Percentiles rank a stretch among this genome's conserved stretches.
These are phyloP conservation scores for Galeopsis tetrahit DNA, from an alignment of 257 asterid genomes.

Conservation along the genomic window DNA sequence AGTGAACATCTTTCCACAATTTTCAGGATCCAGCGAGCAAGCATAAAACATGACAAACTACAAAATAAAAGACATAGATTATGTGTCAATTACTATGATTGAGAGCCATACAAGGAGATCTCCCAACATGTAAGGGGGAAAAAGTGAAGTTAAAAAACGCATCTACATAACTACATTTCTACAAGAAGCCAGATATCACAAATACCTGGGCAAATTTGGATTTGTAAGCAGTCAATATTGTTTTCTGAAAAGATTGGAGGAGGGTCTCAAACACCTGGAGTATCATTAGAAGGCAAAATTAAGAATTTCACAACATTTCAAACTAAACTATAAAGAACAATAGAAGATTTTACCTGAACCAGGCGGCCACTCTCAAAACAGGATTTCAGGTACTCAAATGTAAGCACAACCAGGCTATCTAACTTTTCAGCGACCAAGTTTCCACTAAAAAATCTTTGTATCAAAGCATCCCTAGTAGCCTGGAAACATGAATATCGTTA, in stretches of 20 bases:
- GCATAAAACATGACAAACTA: slow-evolving; percentile 95
- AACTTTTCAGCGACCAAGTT: slow-evolving; percentile 63
- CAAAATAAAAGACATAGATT: slow-evolving; percentile 31
- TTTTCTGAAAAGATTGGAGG: slow-evolving; percentile 79
- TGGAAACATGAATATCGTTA: slow-evolving; percentile 41
- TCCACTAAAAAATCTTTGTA: slow-evolving; percentile 60
- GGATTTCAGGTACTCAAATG: slow-evolving; percentile 70
- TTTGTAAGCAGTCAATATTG: slow-evolving; percentile 83
- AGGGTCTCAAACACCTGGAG: slow-evolving; percentile 80
- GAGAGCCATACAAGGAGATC: slow-evolving; percentile 27
- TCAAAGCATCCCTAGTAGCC: slow-evolving; percentile 61
- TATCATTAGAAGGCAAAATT: slow-evolving; percentile 33
- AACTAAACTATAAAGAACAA: slow-evolving; percentile 19
- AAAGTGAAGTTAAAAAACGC: not conserved
- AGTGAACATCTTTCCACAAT: slow-evolving; percentile 71
- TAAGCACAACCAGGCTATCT: slow-evolving; percentile 83
- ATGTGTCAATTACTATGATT: slow-evolving; percentile 6
- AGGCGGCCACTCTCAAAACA: slow-evolving; percentile 66
- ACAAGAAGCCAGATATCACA: slow-evolving; percentile 13
- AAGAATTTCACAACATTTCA: not conserved
- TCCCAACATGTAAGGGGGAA: not conserved
- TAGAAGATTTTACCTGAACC: slow-evolving; percentile 49
- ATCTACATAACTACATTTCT: not conserved
- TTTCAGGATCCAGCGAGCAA: slow-evolving; percentile 92
- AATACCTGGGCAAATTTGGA: slow-evolving; percentile 93